Percentiles rank a stretch among this genome's conserved stretches.
phyloP scores from a whole-genome alignment of 225 moss, liverwort and hornwort genomes.

The Pseudisothecium myosuroides region DNA sequence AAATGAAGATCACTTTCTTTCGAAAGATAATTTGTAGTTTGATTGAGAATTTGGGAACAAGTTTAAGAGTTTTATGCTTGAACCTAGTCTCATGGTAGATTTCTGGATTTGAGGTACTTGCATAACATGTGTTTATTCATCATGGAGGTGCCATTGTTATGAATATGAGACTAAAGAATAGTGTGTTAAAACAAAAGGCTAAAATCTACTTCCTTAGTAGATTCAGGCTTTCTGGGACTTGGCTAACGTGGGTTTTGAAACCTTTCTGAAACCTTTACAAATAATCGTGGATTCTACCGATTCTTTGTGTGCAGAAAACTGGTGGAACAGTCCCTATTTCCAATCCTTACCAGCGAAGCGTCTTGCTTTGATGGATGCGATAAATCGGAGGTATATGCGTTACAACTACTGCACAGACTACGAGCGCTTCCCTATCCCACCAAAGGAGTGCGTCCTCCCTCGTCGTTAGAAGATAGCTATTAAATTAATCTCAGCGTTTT shows the following conservation, averaged over 20 bases:
- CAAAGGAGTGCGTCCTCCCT: conserved; percentile 10
- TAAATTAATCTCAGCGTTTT: not conserved
- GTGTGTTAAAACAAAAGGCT: not conserved
- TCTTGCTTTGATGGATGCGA: conserved; percentile 4
- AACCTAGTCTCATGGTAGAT: not conserved
- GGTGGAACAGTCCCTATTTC: conserved; percentile 12
- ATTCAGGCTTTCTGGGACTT: not conserved
- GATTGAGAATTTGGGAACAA: not conserved
- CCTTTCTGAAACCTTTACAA: not conserved
- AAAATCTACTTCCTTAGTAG: too few relatives aligned
- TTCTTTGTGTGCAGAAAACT: conserved; percentile 1
- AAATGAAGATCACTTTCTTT: not conserved
- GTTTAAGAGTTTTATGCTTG: not conserved
- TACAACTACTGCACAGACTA: conserved; percentile 28
- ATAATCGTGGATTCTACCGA: not conserved
- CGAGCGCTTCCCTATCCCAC: conserved; percentile 4
- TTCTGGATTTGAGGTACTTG: not conserved
- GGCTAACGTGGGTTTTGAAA: not conserved
- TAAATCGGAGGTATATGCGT: not conserved
- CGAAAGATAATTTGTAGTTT: too few relatives aligned
- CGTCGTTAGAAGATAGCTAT: not conserved
- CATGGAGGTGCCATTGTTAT: not conserved
- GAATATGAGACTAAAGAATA: too few relatives aligned
- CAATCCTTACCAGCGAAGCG: not conserved
- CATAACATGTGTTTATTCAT: too few relatives aligned